These are phyloP conservation scores for Fraxinus latifolia DNA, from an alignment of 305 asterid species.

Conservation along the genomic window DNA sequence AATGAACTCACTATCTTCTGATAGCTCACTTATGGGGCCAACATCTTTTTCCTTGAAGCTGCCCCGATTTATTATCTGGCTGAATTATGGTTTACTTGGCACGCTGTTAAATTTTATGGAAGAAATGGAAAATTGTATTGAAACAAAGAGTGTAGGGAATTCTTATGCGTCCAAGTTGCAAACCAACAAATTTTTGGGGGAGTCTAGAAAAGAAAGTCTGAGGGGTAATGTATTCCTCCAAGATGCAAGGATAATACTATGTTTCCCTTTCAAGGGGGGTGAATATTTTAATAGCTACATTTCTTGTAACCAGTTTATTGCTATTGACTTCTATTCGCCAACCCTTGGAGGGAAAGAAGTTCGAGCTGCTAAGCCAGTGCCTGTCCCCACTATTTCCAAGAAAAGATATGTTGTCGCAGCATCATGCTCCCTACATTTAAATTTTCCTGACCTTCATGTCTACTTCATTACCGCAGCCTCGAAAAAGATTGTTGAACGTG, in stretches of 20 bases:
- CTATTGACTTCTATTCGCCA: constrained; percentile 59
- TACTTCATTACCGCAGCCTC: constrained; percentile 48
- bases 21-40: constrained; percentile 48
- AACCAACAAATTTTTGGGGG: constrained; percentile 30
- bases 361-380: constrained; percentile 40
- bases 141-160: constrained; percentile 31
- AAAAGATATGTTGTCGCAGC: constrained; percentile 36
- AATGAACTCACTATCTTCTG: constrained; percentile 49
- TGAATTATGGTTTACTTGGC: constrained; percentile 53
- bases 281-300: constrained; percentile 49
- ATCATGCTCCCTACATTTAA: constrained; percentile 62
- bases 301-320: constrained; percentile 67
- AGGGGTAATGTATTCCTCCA: constrained; percentile 61
- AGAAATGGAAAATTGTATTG: constrained; percentile 42
- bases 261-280: constrained; percentile 54
- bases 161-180: constrained; percentile 26
- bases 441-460: constrained; percentile 52
- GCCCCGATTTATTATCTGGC: constrained; percentile 78
- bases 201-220: constrained; percentile 38
- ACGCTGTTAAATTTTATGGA: constrained; percentile 45
- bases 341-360: constrained; percentile 35
- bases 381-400: constrained; percentile 40
- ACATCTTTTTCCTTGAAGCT: constrained; percentile 65
- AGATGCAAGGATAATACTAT: constrained; percentile 72
- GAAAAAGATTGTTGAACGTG: constrained; percentile 40